Percentiles rank a stretch among this genome's conserved stretches.
Conservation (phyloP, 345 rosid genomes). For the Jatropha curcas region DNA sequence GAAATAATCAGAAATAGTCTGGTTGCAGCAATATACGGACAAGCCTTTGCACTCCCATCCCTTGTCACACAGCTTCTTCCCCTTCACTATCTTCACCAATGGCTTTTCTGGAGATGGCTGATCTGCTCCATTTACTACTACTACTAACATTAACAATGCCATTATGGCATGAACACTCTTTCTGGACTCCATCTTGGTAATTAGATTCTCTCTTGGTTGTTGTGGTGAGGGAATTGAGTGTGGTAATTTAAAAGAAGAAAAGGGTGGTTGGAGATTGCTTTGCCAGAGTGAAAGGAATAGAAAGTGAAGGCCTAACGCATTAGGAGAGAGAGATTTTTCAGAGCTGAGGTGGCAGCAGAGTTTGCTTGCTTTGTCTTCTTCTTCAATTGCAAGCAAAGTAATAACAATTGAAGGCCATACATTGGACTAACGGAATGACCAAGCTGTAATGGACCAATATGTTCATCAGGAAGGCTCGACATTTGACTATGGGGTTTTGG, state of each 20-base stretch:
- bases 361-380: slow-evolving; percentile 44
- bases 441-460: neutral
- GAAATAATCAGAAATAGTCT: slow-evolving; percentile 29
- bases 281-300: slow-evolving; percentile 40
- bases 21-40: slow-evolving; percentile 17
- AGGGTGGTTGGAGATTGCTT: slow-evolving; percentile 12
- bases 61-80: slow-evolving; percentile 27
- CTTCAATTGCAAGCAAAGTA: slow-evolving; percentile 58
- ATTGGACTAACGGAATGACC: neutral
- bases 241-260: slow-evolving; percentile 13
- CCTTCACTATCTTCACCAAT: slow-evolving; percentile 25
- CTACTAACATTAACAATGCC: neutral
- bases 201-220: slow-evolving; percentile 9
- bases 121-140: slow-evolving; percentile 26
- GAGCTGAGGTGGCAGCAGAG: slow-evolving; percentile 38
- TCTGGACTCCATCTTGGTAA: slow-evolving; percentile 40
- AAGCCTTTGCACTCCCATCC: slow-evolving; percentile 30
- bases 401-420: neutral
- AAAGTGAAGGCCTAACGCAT: slow-evolving; percentile 42
- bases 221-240: slow-evolving; percentile 5
- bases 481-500: too few species aligned
- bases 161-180: slow-evolving; percentile 6
- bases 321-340: slow-evolving; percentile 51
- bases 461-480: too few species aligned
- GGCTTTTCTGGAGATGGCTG: slow-evolving; percentile 37